Evolutionary conservation across 2,329 filamentous ascomycete species (phyloP), one percentile per base, ranked within the genome.

Genomic region (Scedosporium apiospermum): DNA sequence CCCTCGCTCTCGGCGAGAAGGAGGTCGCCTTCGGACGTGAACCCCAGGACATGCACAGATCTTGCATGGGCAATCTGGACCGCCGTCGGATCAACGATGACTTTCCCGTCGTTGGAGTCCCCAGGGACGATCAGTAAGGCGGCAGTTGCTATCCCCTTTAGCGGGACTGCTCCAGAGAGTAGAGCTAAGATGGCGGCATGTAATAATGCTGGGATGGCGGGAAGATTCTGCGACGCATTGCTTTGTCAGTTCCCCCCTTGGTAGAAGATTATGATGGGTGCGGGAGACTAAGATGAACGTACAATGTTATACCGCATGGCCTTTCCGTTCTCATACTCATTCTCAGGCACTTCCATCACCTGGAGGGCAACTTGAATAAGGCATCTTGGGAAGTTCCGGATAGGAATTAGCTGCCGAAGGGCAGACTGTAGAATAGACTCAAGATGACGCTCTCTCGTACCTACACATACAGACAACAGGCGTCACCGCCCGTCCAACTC

Each of bases 341-440:
- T 88, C 65, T 87, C 84, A 1, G 89, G 88, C n/a, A 82, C 79
- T 65, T 82, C 81, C 63, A 85, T 82, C 49, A 95, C 79, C 75
- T 96, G 91, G n/a, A 96, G 80, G 10, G 89, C 90, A 65, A 96
- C 77, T 73, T 96, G 91, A 62, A 96, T 87, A 66, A 93, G 80
- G 59, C 85, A 88, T 60, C 91, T 84, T 7, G 91, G 91, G 68
- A 91, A 90, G 70, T 87, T 83, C 69, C 89, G 83, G 67, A 90
- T 82, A 62, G 92, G 83, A 67, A 96, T 85, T 64, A 93, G 81
- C 70, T 89, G 87, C 66, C 87, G 84, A 51, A 96, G 79, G 14
- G 89, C 87, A 60, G 84, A 82, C 72, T 91, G 85, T 64, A 96
- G 73, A 62, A 93, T 78, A 2, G 83, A 85, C 76, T 97, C 93